phyloP scores from a whole-genome alignment of 345 rosid species.

The Euphorbia tirucalli region DNA sequence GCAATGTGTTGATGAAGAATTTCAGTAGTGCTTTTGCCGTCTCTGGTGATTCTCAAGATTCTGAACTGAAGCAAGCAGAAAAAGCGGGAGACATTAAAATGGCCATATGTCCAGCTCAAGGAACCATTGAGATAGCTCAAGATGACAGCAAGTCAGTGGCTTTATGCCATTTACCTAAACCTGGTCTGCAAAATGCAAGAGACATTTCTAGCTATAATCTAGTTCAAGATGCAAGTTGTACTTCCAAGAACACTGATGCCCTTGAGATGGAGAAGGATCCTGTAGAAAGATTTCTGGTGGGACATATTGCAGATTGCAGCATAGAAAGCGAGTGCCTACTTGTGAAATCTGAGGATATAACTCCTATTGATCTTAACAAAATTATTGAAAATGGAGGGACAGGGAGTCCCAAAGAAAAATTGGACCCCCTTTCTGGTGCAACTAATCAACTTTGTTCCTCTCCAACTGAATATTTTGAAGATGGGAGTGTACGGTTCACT shows the following conservation, averaged over 20 bases:
- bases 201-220: constrained; percentile 34
- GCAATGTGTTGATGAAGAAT: constrained; percentile 26
- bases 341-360: constrained; percentile 27
- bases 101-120: constrained; percentile 32
- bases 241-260: constrained; percentile 31
- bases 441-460: constrained; percentile 16
- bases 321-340: constrained; percentile 17
- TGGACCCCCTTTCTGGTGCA: constrained; percentile 27
- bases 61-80: constrained; percentile 33
- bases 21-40: constrained; percentile 16
- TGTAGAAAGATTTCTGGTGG: constrained; percentile 25
- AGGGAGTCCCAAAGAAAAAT: constrained; percentile 21
- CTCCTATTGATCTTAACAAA: constrained; percentile 14
- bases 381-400: constrained; percentile 23
- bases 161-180: constrained; percentile 23
- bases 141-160: constrained; percentile 17
- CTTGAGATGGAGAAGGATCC: constrained; percentile 44
- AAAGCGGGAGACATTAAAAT: constrained; percentile 38
- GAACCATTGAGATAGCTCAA: constrained; percentile 20
- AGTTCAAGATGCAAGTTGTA: constrained; percentile 34
- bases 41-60: constrained; percentile 25
- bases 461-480: constrained; percentile 21
- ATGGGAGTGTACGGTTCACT: constrained; percentile 17
- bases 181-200: constrained; percentile 25
- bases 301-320: constrained; percentile 23